Conservation (phyloP, 2,329 filamentous ascomycete genomes). For the Penicillium freii region DNA sequence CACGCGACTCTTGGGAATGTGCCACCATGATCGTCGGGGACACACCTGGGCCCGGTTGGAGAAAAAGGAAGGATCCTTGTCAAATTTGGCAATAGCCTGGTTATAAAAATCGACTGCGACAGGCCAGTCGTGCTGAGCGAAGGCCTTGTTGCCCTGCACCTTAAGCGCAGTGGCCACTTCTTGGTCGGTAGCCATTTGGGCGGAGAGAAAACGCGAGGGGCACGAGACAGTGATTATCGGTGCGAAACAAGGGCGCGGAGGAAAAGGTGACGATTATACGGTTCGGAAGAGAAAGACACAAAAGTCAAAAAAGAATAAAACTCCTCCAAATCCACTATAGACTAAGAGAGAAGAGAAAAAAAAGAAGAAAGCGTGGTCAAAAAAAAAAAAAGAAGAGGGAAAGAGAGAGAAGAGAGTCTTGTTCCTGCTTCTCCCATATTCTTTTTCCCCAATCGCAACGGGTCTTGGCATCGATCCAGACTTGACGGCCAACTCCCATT, state of each 20-base stretch:
- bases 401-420: background rate
- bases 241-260: slow-evolving; percentile 4
- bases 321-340: background rate
- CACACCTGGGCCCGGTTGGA: slow-evolving; percentile 91
- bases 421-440: slow-evolving; percentile 23
- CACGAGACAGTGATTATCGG: slow-evolving; percentile 29
- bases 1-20: slow-evolving; percentile 12
- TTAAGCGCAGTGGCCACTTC: slow-evolving; percentile 81
- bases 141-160: slow-evolving; percentile 91
- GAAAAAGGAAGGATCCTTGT: slow-evolving; percentile 83
- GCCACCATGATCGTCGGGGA: slow-evolving; percentile 22
- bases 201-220: slow-evolving; percentile 20
- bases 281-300: slow-evolving; percentile 9
- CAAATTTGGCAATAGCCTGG: slow-evolving; percentile 80
- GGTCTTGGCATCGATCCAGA: slow-evolving; percentile 36
- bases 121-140: slow-evolving; percentile 82
- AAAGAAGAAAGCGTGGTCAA: slow-evolving; percentile 3
- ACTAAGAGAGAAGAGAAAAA: slow-evolving; percentile 6
- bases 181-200: slow-evolving; percentile 43
- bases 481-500: slow-evolving; percentile 18
- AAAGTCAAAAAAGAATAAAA: background rate
- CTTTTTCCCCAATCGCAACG: slow-evolving; percentile 23
- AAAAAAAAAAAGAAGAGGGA: slow-evolving; percentile 5
- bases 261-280: background rate
- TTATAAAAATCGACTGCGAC: slow-evolving; percentile 79